Evolutionary conservation across 805 yeast species (phyloP).

Genomic region (Teunomyces gatunensis): DNA sequence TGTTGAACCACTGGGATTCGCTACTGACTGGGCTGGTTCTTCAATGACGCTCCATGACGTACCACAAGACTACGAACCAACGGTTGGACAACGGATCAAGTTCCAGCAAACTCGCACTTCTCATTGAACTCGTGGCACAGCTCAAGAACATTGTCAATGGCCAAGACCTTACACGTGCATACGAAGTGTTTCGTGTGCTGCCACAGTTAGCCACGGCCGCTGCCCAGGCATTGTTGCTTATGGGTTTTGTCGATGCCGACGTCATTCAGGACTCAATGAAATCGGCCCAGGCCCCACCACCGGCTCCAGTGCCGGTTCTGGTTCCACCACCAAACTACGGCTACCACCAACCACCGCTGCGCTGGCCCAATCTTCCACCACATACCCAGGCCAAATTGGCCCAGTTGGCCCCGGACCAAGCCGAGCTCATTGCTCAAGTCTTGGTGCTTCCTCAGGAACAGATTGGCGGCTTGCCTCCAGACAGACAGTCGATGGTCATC

Average conservation of each 20-base stretch:
- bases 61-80: background rate
- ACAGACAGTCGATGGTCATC: slow-evolving; percentile 54
- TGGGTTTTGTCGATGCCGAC: slow-evolving; percentile 72
- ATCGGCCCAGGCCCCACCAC: slow-evolving; percentile 13
- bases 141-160: slow-evolving; percentile 56
- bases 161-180: slow-evolving; percentile 49
- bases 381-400: slow-evolving; percentile 50
- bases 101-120: slow-evolving; percentile 35
- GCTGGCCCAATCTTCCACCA: slow-evolving; percentile 49
- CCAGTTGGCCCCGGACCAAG: slow-evolving; percentile 55
- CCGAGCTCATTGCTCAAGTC: slow-evolving; percentile 54
- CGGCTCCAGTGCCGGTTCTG: slow-evolving; percentile 5
- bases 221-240: slow-evolving; percentile 68
- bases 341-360: slow-evolving; percentile 3
- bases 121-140: slow-evolving; percentile 66
- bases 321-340: background rate
- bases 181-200: slow-evolving; percentile 50
- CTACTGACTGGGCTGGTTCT: background rate
- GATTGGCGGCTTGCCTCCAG: slow-evolving; percentile 47
- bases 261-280: slow-evolving; percentile 61
- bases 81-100: background rate
- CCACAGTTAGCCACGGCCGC: slow-evolving; percentile 63
- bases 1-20: background rate
- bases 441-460: slow-evolving; percentile 50
- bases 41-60: background rate